A percentile compares a stretch with the other conserved stretches of the same genome.
phyloP scores from a whole-genome alignment of 2,329 filamentous ascomycete species.

The Neofusicoccum laricinum region DNA sequence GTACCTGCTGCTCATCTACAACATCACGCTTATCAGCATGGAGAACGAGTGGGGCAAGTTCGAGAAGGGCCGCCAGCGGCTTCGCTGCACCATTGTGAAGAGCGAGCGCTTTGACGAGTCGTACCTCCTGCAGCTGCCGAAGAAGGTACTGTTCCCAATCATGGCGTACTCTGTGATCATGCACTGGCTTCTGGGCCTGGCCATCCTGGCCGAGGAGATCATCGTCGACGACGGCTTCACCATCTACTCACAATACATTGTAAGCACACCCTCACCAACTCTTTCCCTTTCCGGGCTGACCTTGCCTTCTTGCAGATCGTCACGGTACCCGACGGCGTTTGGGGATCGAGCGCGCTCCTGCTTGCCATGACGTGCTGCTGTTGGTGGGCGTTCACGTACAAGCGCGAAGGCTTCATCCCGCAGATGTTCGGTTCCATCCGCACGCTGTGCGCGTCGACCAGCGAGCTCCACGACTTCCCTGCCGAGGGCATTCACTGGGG shows the following conservation, averaged over 20 bases:
- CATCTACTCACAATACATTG: constrained; percentile 26
- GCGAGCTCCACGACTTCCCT: constrained; percentile 28
- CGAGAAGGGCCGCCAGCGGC: constrained; percentile 23
- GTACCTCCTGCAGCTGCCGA: constrained; percentile 32
- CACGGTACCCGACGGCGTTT: constrained; percentile 24
- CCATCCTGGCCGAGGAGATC: constrained; percentile 10
- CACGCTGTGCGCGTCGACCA: constrained; percentile 28
- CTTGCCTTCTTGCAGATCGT: constrained; percentile 22
- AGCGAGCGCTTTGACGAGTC: constrained; percentile 27
- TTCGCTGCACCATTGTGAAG: constrained; percentile 29
- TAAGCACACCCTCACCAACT: neutral
- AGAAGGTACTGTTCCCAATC: constrained; percentile 29
- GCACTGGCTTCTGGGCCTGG: constrained; percentile 30
- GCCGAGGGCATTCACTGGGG: constrained; percentile 15
- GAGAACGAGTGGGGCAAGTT: constrained; percentile 31
- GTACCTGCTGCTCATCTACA: constrained; percentile 32
- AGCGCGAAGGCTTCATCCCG: constrained; percentile 31
- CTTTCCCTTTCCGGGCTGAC: neutral
- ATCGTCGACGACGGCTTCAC: constrained; percentile 5
- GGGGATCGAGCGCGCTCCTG: constrained; percentile 27
- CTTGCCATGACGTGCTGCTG: constrained; percentile 30
- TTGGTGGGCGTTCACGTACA: constrained; percentile 32
- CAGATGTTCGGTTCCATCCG: constrained; percentile 34
- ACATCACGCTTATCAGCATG: constrained; percentile 28
- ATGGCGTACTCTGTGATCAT: constrained; percentile 29